These are phyloP conservation scores for Telopea speciosissima DNA, from an alignment of 177 flowering plant genomes.

Conservation along the genomic window DNA sequence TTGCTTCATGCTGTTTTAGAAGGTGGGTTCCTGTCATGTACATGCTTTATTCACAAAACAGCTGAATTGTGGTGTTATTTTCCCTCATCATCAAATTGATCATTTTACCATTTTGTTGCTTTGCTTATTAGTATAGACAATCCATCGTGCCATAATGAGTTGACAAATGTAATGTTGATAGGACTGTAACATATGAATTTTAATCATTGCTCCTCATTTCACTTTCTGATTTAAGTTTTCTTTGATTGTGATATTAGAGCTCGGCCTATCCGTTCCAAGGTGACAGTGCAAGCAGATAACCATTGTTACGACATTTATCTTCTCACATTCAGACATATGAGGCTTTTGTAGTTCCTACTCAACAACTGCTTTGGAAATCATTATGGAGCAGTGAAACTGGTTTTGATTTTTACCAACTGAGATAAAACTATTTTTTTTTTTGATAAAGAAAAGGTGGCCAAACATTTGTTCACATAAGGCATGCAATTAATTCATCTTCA, in stretches of 20 bases:
- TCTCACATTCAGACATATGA: conserved; percentile 10
- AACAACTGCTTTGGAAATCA: conserved; percentile 1
- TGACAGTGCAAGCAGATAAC: conserved; percentile 30
- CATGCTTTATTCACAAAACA: conserved; percentile 1
- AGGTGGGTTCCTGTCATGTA: conserved; percentile 39
- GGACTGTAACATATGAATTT: not conserved
- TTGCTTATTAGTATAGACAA: not conserved
- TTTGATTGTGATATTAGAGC: conserved; percentile 40
- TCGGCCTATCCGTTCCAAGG: conserved; percentile 77
- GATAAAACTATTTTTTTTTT: not conserved
- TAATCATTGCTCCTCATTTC: not conserved
- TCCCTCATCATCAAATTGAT: no score
- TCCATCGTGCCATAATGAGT: not conserved
- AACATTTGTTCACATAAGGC: no score
- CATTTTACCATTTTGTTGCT: no score
- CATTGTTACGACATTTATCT: conserved; percentile 3
- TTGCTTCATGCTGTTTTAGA: conserved; percentile 29
- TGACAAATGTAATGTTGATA: no score
- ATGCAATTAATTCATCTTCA: no score
- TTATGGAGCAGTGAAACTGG: not conserved
- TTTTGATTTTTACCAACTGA: conserved; percentile 7
- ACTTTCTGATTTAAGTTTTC: conserved; percentile 24
- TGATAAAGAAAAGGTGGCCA: not conserved
- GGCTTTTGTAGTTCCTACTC: conserved; percentile 12
- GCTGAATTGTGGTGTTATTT: not conserved